Percentiles rank a stretch among this genome's conserved stretches.
phyloP scores from a whole-genome alignment of 169 alveolate genomes.

The Ichthyophthirius multifiliis region DNA sequence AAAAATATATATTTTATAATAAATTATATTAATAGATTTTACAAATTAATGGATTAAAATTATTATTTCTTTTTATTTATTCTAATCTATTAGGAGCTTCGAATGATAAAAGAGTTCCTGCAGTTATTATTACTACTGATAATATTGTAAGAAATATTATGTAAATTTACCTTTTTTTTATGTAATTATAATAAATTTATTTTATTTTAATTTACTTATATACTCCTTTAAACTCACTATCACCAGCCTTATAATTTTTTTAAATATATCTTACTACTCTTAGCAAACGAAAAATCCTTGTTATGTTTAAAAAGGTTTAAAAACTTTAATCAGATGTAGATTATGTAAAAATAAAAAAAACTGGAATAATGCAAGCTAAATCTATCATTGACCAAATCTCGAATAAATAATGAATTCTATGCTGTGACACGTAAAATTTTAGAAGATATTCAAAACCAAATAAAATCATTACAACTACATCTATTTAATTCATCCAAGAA shows the following conservation, averaged over 20 bases:
- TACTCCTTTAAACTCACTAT: constrained; percentile 45
- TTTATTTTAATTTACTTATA: too few species aligned
- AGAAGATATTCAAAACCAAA: background rate
- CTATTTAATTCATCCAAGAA: background rate
- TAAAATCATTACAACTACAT: background rate
- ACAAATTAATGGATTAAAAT: background rate
- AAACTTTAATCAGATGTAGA: background rate
- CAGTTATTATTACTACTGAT: background rate
- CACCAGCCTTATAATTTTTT: constrained; percentile 44
- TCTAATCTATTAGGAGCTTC: background rate
- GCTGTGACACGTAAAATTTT: background rate
- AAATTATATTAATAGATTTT: background rate
- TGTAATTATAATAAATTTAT: background rate
- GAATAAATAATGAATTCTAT: background rate
- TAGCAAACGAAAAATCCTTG: constrained; percentile 60
- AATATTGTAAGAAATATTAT: constrained; percentile 29
- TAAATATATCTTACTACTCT: constrained; percentile 35
- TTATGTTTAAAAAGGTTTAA: constrained; percentile 24
- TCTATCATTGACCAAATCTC: background rate
- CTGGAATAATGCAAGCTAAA: background rate
- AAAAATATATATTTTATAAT: background rate
- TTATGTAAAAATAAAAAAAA: background rate
- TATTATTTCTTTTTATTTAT: background rate
- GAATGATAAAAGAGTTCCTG: background rate
- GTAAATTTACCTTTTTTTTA: constrained; percentile 19